phyloP scores from a whole-genome alignment of 129 eudicot genomes.

The Lactuca saligna region DNA sequence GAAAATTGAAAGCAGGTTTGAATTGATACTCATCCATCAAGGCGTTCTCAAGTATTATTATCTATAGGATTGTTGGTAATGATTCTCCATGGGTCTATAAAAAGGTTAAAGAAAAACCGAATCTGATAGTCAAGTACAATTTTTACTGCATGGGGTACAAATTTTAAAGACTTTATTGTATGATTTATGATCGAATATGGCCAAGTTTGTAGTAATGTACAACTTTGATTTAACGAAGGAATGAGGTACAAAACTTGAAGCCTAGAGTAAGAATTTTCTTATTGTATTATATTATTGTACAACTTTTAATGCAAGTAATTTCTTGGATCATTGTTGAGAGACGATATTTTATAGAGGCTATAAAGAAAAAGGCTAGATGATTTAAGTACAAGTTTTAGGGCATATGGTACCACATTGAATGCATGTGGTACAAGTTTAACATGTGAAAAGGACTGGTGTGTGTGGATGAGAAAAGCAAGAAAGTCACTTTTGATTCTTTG shows the following conservation, averaged over 20 bases:
- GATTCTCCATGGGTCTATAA: constrained; percentile 13
- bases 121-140: constrained; percentile 2
- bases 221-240: not conserved
- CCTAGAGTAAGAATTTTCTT: not conserved
- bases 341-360: not conserved
- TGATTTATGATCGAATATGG: not conserved
- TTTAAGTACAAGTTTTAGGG: not conserved
- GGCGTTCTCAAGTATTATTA: constrained; percentile 14
- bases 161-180: not conserved
- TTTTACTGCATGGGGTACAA: constrained; percentile 3
- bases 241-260: constrained; percentile 5
- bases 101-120: constrained; percentile 13
- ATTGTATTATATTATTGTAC: not conserved
- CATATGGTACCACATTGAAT: constrained; percentile 15
- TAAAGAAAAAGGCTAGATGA: not conserved
- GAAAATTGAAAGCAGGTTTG: constrained; percentile 13
- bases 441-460: constrained; percentile 26
- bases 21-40: constrained; percentile 2
- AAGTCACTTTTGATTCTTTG: constrained; percentile 22
- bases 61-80: constrained; percentile 9
- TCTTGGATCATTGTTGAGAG: not conserved
- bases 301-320: constrained; percentile 12
- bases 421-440: not conserved
- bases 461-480: constrained; percentile 35
- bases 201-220: not conserved